These are phyloP conservation scores for Ceratocystis destructans DNA, from an alignment of 2,329 filamentous ascomycete species.

Conservation along the genomic window DNA sequence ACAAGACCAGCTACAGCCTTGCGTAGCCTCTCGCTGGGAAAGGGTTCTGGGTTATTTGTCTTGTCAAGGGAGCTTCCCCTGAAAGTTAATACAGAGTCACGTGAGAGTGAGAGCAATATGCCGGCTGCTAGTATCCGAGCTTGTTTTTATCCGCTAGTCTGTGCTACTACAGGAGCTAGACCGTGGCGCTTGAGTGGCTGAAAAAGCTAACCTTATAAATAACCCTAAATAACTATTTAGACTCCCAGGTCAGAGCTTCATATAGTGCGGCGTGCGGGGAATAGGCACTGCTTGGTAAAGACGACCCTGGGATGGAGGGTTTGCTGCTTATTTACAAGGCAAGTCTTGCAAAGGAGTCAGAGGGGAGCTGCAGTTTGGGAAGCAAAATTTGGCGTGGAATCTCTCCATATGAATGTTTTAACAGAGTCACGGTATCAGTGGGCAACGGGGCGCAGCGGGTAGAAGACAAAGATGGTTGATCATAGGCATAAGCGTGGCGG, in stretches of 20 bases:
- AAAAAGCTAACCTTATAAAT: neutral
- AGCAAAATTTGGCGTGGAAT: too few relatives aligned
- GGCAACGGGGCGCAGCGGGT: constrained; percentile 41
- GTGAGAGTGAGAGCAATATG: neutral
- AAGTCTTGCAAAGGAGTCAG: too few relatives aligned
- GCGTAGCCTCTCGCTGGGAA: neutral
- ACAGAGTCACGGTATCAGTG: constrained; percentile 29
- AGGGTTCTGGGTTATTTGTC: neutral
- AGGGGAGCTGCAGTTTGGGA: too few relatives aligned
- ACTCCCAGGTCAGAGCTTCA: neutral
- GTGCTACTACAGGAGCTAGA: neutral
- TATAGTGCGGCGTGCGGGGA: too few relatives aligned
- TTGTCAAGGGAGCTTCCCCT: neutral
- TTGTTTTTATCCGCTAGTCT: neutral
- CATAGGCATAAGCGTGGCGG: constrained; percentile 39
- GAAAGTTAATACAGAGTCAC: neutral
- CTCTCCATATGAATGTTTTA: too few relatives aligned
- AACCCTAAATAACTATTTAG: neutral
- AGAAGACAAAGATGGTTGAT: constrained; percentile 50
- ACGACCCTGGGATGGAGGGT: neutral
- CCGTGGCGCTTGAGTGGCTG: neutral
- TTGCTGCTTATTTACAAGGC: too few relatives aligned
- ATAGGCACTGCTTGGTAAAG: neutral
- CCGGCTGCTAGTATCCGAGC: too few relatives aligned
- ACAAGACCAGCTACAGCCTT: too few relatives aligned